These are phyloP conservation scores for Aspergillus japonicus DNA, from an alignment of 2,329 filamentous ascomycete genomes.

Conservation along the genomic window DNA sequence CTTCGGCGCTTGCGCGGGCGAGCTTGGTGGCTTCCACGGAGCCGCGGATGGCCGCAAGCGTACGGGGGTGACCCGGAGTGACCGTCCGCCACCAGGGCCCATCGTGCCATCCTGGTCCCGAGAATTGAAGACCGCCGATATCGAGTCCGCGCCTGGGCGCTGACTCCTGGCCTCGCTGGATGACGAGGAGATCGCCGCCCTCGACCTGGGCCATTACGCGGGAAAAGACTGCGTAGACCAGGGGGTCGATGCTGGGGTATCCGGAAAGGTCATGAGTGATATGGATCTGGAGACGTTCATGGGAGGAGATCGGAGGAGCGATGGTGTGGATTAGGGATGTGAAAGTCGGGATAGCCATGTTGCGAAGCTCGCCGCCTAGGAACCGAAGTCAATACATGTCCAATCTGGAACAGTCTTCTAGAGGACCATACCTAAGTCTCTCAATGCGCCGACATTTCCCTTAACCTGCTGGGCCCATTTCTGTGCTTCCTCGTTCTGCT, in stretches of 20 bases:
- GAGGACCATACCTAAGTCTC: slow-evolving; percentile 64
- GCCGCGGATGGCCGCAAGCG: slow-evolving; percentile 76
- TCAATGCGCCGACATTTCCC: slow-evolving; percentile 78
- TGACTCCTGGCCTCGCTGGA: slow-evolving; percentile 88
- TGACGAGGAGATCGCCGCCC: slow-evolving; percentile 88
- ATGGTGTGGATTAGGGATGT: slow-evolving; percentile 92
- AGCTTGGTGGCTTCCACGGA: slow-evolving; percentile 86
- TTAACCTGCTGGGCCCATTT: slow-evolving; percentile 93
- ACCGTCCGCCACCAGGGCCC: slow-evolving; percentile 87
- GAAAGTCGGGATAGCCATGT: slow-evolving; percentile 88
- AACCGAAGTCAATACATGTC: slow-evolving; percentile 18
- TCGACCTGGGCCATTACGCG: slow-evolving; percentile 99
- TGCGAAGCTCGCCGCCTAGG: slow-evolving; percentile 83
- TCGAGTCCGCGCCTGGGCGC: slow-evolving; percentile 63
- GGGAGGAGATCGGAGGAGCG: slow-evolving; percentile 91
- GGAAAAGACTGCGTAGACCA: slow-evolving; percentile 88
- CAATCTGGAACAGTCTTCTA: not conserved
- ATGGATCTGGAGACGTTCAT: slow-evolving; percentile 95
- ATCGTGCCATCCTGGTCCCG: slow-evolving; percentile 71
- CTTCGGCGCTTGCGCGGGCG: slow-evolving; percentile 82
- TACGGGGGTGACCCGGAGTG: slow-evolving; percentile 63
- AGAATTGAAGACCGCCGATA: slow-evolving; percentile 29
- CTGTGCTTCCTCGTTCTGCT: slow-evolving; percentile 93
- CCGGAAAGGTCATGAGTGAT: slow-evolving; percentile 93
- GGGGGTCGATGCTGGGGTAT: slow-evolving; percentile 89